Evolutionary conservation across 805 yeast genomes (phyloP), one percentile per base, ranked within the genome.

Genomic region (Lipomyces mesembrius): DNA sequence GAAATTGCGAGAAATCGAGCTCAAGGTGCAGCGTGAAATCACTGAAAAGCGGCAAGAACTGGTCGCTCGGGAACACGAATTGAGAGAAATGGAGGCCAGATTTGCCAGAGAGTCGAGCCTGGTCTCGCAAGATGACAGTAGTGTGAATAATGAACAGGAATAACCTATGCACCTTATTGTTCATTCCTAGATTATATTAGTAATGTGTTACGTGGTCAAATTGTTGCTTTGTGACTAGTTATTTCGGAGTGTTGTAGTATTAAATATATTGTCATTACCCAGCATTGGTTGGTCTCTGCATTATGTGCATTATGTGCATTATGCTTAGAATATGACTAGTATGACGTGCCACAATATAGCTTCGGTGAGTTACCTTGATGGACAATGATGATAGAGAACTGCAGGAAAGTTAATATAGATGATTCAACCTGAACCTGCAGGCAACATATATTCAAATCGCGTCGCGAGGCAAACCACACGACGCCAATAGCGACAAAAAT

Each of bases 51-150:
- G 80, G 27, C 73, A 72, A 20, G 77, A 77, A 66, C 72, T 81
- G 22, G 61, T 68, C 32, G 77, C 79, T 14, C 78, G 83, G 37
- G 83, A 81, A 71, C 72, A 75, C 29, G 82, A 80, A 71, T 76
- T 80, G 51, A 75, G 76, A 34, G 79, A 76, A 39, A 75, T 80
- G 59, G 83, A 81, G 66, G 77, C 79, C 12, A 64, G 77, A 8
- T 71, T 77, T 29, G 72, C 75, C 12, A 53, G 68, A 22, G 70
- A 62, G 59, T 14, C 66, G 17, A 63, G 62, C 34, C 27, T 63
- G n/a, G 60, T 35, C 12, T 63, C 66, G 43, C 66, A 63, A 37
- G 66, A 63, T 43, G 66, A 63, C 22, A n/a, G 9, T n/a, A 17
- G 49, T 43, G 20, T 43, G 49, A 43, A 43, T 43, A 43, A 43